These are phyloP conservation scores for Euclidium syriacum DNA, from an alignment of 345 rosid species.

Conservation along the genomic window DNA sequence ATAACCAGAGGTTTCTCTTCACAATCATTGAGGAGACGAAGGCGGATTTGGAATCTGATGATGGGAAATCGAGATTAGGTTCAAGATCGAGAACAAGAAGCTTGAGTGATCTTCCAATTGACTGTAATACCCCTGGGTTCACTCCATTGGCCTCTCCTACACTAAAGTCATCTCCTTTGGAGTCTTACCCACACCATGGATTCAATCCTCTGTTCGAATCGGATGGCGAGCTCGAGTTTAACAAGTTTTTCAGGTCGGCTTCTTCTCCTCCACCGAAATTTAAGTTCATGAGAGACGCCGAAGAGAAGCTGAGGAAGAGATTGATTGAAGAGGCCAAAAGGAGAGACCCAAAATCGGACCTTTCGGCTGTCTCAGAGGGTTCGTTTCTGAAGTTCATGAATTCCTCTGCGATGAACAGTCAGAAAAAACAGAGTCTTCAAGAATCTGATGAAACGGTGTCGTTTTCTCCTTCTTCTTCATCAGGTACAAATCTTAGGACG, in stretches of 20 bases:
- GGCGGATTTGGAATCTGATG: conserved; percentile 95
- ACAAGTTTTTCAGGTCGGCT: conserved; percentile 33
- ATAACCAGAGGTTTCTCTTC: conserved; percentile 90
- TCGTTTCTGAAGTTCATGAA: conserved; percentile 56
- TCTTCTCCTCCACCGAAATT: conserved; percentile 92
- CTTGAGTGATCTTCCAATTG: conserved; percentile 55
- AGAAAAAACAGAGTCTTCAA: conserved; percentile 33
- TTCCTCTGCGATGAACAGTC: conserved; percentile 36
- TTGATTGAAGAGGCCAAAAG: conserved; percentile 56
- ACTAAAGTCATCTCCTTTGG: conserved; percentile 42
- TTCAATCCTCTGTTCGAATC: conserved; percentile 91
- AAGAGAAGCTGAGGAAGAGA: conserved; percentile 64
- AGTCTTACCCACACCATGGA: conserved; percentile 45
- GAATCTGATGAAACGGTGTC: conserved; percentile 27
- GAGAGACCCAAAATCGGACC: conserved; percentile 13
- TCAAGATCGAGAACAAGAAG: conserved; percentile 65
- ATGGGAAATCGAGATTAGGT: conserved; percentile 55
- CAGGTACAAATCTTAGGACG: conserved; percentile 59
- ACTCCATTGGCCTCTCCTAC: conserved; percentile 79
- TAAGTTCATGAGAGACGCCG: conserved; percentile 95
- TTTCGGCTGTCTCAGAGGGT: conserved; percentile 29
- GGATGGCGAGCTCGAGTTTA: conserved; percentile 47
- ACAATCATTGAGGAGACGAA: conserved; percentile 91
- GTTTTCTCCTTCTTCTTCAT: conserved; percentile 38
- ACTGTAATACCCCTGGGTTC: conserved; percentile 42